These are phyloP conservation scores for Xylaria sp. DNA, from an alignment of 2,329 filamentous ascomycete genomes.

Conservation along the genomic window DNA sequence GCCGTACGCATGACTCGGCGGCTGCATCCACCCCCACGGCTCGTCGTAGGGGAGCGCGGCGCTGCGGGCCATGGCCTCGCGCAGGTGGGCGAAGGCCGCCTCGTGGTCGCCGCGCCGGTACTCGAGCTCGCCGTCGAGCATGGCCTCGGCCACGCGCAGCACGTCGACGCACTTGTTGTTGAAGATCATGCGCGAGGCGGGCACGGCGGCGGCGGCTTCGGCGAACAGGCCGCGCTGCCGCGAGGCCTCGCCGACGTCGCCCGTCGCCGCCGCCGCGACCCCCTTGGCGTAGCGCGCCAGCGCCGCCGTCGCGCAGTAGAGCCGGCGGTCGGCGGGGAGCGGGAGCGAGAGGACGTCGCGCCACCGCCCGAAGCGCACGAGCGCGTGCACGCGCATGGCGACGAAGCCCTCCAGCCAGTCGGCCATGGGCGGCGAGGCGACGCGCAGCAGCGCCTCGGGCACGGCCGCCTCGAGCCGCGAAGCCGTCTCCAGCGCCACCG, in stretches of 20 bases:
- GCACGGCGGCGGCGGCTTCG: constrained; percentile 55
- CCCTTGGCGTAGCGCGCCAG: constrained; percentile 70
- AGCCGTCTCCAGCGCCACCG: constrained; percentile 64
- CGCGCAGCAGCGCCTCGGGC: constrained; percentile 63
- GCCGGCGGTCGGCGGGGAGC: constrained; percentile 57
- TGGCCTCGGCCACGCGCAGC: constrained; percentile 62
- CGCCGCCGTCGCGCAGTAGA: constrained; percentile 73
- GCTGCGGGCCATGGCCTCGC: constrained; percentile 60
- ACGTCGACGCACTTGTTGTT: constrained; percentile 69
- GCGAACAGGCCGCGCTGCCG: constrained; percentile 54
- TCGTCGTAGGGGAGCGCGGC: constrained; percentile 71
- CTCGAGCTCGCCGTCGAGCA: constrained; percentile 74
- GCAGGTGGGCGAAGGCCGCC: constrained; percentile 61
- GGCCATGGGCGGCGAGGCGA: constrained; percentile 73
- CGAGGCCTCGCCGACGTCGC: constrained; percentile 57
- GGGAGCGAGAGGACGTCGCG: constrained; percentile 60
- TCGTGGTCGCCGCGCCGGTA: constrained; percentile 66
- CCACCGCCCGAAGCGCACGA: constrained; percentile 76
- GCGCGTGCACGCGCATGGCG: constrained; percentile 67
- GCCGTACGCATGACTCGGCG: constrained; percentile 70
- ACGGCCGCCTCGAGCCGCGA: constrained; percentile 62
- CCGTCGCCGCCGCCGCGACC: constrained; percentile 64
- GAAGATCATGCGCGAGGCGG: constrained; percentile 64
- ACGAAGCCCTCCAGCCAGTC: constrained; percentile 77
- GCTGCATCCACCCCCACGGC: constrained; percentile 82